Conservation (phyloP, 2,329 filamentous ascomycete genomes). For the Fusarium praegraminearum region DNA sequence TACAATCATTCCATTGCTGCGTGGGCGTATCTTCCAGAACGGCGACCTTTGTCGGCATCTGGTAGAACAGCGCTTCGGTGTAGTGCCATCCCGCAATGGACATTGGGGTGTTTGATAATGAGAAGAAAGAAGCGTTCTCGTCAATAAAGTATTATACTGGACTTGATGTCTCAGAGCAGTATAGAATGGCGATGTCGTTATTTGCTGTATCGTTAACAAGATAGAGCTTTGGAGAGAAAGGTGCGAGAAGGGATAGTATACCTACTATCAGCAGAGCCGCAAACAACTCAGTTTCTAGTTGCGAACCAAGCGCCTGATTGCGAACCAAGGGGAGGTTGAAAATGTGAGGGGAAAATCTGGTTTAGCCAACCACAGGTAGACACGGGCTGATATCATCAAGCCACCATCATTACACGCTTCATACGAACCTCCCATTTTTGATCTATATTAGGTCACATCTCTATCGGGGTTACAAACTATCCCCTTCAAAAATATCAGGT, state of each 20-base stretch:
- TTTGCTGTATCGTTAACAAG: background rate
- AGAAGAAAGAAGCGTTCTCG: background rate
- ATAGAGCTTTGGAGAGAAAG: too few species aligned
- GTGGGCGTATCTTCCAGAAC: background rate
- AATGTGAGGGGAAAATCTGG: background rate
- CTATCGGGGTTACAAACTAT: background rate
- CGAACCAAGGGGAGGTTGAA: background rate
- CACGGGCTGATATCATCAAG: background rate
- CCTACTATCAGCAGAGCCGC: too few species aligned
- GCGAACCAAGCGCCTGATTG: background rate
- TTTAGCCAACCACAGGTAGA: background rate
- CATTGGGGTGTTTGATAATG: background rate
- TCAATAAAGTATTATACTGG: background rate
- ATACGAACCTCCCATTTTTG: too few species aligned
- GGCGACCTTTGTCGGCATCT: background rate
- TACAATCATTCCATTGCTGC: background rate
- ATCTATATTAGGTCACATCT: background rate
- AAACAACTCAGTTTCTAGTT: fast-evolving
- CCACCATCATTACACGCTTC: too few species aligned
- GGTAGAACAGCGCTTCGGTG: background rate
- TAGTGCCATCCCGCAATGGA: fast-evolving
- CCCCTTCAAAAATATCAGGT: background rate
- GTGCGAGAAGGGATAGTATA: too few species aligned
- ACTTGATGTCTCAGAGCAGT: background rate
- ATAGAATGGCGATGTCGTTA: background rate